Conservation (phyloP, 83 land plant species). For the Thuja plicata region DNA sequence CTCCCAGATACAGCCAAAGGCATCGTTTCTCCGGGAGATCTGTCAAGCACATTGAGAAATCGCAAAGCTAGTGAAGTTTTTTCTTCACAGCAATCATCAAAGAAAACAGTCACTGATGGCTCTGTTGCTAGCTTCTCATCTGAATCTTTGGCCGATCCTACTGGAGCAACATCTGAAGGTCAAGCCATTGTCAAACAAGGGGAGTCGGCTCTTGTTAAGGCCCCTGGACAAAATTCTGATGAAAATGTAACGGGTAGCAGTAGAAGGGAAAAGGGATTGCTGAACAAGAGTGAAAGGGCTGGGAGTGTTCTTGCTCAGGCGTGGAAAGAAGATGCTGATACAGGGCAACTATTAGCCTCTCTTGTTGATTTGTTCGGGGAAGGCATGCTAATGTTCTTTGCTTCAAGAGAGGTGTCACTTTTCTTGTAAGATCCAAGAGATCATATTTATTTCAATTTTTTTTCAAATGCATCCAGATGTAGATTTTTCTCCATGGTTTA, state of each 20-base stretch:
- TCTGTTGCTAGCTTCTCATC: background rate
- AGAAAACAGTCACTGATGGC: slow-evolving; percentile 42
- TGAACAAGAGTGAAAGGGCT: slow-evolving; percentile 16
- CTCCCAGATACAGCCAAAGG: background rate
- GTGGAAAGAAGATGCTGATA: slow-evolving; percentile 62
- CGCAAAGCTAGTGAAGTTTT: slow-evolving; percentile 34
- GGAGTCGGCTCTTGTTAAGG: slow-evolving; percentile 15
- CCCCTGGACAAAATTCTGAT: slow-evolving; percentile 9
- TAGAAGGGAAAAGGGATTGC: slow-evolving; percentile 24
- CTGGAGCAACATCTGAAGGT: slow-evolving; percentile 9
- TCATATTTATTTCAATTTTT: background rate
- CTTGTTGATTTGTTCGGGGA: slow-evolving; percentile 52
- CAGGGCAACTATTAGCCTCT: slow-evolving; percentile 41
- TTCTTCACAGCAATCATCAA: slow-evolving; percentile 40
- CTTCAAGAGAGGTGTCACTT: slow-evolving; percentile 36
- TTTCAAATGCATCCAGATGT: background rate
- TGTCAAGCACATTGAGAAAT: slow-evolving; percentile 26
- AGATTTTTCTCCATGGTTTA: background rate
- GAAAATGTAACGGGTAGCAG: slow-evolving; percentile 11
- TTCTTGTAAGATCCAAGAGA: slow-evolving; percentile 26
- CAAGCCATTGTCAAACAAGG: background rate
- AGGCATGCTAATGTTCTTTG: slow-evolving; percentile 45
- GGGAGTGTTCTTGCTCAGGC: slow-evolving; percentile 35
- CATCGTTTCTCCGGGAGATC: slow-evolving; percentile 11
- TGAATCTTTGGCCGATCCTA: slow-evolving; percentile 8